Conservation (phyloP, 768 basidiomycete species). For the Trametes gibbosa region DNA sequence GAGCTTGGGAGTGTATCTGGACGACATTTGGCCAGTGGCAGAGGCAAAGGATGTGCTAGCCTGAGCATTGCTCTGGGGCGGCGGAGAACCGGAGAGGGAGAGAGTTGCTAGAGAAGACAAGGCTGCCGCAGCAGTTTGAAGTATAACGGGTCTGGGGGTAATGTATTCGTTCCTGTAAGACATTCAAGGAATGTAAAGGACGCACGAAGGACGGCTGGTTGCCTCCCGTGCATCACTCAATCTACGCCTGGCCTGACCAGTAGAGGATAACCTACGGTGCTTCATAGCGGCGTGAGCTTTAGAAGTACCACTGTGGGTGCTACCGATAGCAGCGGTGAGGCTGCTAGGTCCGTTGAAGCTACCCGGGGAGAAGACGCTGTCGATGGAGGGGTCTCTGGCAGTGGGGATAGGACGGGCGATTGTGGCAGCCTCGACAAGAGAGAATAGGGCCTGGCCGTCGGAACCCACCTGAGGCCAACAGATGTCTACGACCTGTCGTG, state of each 20-base stretch:
- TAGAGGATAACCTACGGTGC: slow-evolving; percentile 70
- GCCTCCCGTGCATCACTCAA: slow-evolving; percentile 81
- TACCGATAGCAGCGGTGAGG: slow-evolving; percentile 26
- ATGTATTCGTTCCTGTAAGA: slow-evolving; percentile 12
- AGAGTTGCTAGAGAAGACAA: slow-evolving; percentile 40
- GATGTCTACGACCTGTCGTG: background rate
- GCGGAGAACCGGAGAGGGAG: slow-evolving; percentile 41
- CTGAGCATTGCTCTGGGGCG: slow-evolving; percentile 27
- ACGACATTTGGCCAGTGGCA: slow-evolving; percentile 19
- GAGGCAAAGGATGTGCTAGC: slow-evolving; percentile 22
- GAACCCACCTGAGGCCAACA: background rate
- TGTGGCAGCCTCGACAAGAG: slow-evolving; percentile 19
- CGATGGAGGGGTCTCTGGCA: slow-evolving; percentile 1
- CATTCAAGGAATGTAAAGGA: slow-evolving; percentile 23
- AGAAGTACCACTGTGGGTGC: slow-evolving; percentile 21
- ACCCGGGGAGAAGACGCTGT: slow-evolving; percentile 12
- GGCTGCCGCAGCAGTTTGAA: slow-evolving; percentile 37
- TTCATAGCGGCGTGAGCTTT: slow-evolving; percentile 37
- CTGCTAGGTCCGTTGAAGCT: slow-evolving; percentile 27
- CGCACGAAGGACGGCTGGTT: slow-evolving; percentile 70
- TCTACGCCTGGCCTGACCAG: slow-evolving; percentile 66
- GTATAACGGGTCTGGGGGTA: slow-evolving; percentile 32
- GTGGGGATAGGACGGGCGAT: slow-evolving; percentile 14
- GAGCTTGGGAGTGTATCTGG: slow-evolving; percentile 11
- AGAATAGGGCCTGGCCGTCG: slow-evolving; percentile 12